phyloP scores from a whole-genome alignment of 208 protist genomes.

The Endotrypanum monterogeii region DNA sequence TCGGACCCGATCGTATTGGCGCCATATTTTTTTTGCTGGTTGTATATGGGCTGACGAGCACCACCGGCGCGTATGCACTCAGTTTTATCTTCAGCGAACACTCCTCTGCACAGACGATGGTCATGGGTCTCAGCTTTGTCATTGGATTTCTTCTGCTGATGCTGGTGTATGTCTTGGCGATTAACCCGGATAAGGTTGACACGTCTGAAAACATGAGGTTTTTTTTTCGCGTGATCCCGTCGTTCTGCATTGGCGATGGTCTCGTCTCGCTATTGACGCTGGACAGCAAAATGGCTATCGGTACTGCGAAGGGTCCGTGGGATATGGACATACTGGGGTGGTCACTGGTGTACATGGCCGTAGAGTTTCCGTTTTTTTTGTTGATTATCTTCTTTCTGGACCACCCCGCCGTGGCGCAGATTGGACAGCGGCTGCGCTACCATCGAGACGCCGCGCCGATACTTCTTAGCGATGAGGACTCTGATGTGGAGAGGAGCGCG shows the following conservation, averaged over 20 bases:
- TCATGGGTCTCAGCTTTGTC: slow-evolving; percentile 46
- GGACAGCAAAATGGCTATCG: slow-evolving; percentile 2
- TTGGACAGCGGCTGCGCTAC: slow-evolving; percentile 22
- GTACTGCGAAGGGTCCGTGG: slow-evolving; percentile 23
- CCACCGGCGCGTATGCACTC: slow-evolving; percentile 28
- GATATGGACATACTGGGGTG: slow-evolving; percentile 32
- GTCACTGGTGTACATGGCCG: slow-evolving; percentile 40
- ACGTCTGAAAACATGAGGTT: slow-evolving; percentile 29
- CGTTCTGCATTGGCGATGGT: slow-evolving; percentile 53
- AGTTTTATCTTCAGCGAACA: slow-evolving; percentile 60
- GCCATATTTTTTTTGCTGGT: slow-evolving; percentile 32
- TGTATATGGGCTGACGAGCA: slow-evolving; percentile 40
- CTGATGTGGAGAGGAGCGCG: slow-evolving; percentile 49
- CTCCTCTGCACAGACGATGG: slow-evolving; percentile 44
- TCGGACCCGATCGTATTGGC: slow-evolving; percentile 20
- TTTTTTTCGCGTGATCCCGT: slow-evolving; percentile 49
- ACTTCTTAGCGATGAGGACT: slow-evolving; percentile 29
- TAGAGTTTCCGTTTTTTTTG: slow-evolving; percentile 36
- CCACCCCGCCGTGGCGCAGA: slow-evolving; percentile 16
- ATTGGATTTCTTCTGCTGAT: slow-evolving; percentile 49
- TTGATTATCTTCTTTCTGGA: slow-evolving; percentile 33
- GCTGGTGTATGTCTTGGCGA: slow-evolving; percentile 32
- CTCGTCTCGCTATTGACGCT: slow-evolving; percentile 45
- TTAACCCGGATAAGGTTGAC: slow-evolving; percentile 12
- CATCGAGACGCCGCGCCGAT: slow-evolving; percentile 18